Conservation (phyloP, 805 yeast genomes). For the Saturnispora besseyi region DNA sequence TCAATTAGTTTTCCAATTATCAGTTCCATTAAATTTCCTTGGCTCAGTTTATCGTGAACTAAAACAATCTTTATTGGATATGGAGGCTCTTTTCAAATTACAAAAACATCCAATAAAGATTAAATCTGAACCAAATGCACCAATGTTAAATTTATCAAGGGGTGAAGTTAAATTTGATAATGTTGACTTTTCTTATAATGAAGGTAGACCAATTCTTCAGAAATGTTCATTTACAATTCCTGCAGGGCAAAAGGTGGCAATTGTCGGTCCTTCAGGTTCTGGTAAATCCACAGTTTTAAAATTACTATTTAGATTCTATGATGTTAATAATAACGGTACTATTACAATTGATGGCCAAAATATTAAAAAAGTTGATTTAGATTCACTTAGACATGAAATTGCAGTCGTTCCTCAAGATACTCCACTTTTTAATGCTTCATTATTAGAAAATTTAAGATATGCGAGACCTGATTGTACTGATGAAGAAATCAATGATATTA, state of each 20-base stretch:
- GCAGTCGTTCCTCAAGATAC: conserved; percentile 99
- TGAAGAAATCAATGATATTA: conserved; percentile 56
- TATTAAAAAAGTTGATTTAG: conserved; percentile 62
- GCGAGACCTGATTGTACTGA: conserved; percentile 70
- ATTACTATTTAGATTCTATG: conserved; percentile 83
- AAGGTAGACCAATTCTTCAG: conserved; percentile 73
- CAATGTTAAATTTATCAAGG: conserved; percentile 41
- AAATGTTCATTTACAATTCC: conserved; percentile 82
- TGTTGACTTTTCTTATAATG: conserved; percentile 87
- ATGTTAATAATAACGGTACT: conserved; percentile 42
- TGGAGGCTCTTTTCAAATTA: conserved; percentile 87
- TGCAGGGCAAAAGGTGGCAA: conserved; percentile 84
- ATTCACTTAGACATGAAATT: conserved; percentile 59
- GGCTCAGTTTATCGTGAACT: conserved; percentile 95
- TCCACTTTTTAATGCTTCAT: conserved; percentile 87
- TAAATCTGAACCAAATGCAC: conserved; percentile 52
- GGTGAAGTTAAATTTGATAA: conserved; percentile 82
- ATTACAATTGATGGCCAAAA: conserved; percentile 86
- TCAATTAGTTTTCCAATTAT: conserved; percentile 90
- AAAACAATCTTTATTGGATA: conserved; percentile 85
- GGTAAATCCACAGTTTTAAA: conserved; percentile 89
- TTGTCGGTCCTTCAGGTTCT: conserved; percentile 94
- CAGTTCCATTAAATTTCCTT: conserved; percentile 87
- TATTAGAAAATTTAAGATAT: conserved; percentile 77
- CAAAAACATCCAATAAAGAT: conserved; percentile 68